These are phyloP conservation scores for Saccharomycopsis lassenensis DNA, from an alignment of 805 yeast genomes.

Conservation along the genomic window DNA sequence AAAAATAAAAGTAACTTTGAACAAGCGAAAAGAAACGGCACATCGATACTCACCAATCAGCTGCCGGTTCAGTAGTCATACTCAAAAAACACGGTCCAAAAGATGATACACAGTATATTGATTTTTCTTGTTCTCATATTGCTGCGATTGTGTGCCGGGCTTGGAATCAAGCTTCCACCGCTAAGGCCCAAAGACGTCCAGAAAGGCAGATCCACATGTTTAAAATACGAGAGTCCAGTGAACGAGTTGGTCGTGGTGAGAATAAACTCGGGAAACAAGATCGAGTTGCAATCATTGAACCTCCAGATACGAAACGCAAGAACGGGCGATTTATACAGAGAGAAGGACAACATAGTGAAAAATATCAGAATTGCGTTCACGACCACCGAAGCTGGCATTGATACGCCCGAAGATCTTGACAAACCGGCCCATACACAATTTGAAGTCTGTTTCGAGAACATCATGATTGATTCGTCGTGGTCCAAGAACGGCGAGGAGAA, in stretches of 20 bases:
- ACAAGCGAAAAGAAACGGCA: no score
- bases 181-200: slow-evolving; percentile 10
- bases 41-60: no score
- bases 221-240: slow-evolving; percentile 6
- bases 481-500: slow-evolving; percentile 21
- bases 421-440: no score
- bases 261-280: slow-evolving; percentile 8
- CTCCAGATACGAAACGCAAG: slow-evolving; percentile 4
- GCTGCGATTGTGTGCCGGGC: no score
- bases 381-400: slow-evolving; percentile 3
- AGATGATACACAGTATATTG: no score
- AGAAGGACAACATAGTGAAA: slow-evolving; percentile 4
- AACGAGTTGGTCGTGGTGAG: slow-evolving; percentile 10
- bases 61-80: no score
- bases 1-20: no score
- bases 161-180: slow-evolving; percentile 12
- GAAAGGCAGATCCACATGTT: slow-evolving; percentile 6
- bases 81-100: no score
- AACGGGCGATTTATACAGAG: slow-evolving; percentile 10
- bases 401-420: no score
- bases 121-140: no score
- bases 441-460: slow-evolving; percentile 24
- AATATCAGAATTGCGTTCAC: slow-evolving; percentile 13
- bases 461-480: slow-evolving; percentile 28
- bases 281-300: slow-evolving; percentile 11